Evolutionary conservation across 148 eudicot genomes (phyloP).

Genomic region (Fagopyrum tataricum): DNA sequence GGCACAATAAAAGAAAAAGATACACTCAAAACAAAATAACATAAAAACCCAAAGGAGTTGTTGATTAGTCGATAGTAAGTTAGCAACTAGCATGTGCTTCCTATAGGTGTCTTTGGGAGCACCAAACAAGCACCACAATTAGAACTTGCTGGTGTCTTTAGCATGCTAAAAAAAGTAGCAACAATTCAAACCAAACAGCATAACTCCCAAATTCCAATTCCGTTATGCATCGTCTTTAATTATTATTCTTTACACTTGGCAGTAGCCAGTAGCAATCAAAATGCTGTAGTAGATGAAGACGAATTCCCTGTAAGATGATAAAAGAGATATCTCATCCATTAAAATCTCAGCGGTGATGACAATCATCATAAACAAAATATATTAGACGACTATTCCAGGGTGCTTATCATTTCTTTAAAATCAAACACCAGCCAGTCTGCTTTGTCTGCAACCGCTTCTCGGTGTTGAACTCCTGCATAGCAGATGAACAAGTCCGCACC

Average conservation of each 20-base stretch:
- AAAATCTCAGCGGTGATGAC: neutral
- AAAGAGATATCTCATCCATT: neutral
- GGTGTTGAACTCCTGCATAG: constrained; percentile 82
- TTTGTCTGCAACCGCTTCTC: constrained; percentile 73
- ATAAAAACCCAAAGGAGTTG: too few relatives aligned
- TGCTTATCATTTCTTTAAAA: constrained; percentile 59
- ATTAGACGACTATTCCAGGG: constrained; percentile 34
- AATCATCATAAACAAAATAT: neutral
- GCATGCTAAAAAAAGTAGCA: too few relatives aligned
- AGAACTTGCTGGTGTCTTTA: too few relatives aligned
- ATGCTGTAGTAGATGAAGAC: neutral
- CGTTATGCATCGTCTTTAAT: neutral
- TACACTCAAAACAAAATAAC: too few relatives aligned
- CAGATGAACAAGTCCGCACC: constrained; percentile 92
- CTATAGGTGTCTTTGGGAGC: too few relatives aligned
- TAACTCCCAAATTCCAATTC: neutral
- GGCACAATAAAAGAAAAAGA: too few relatives aligned
- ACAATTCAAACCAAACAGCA: neutral
- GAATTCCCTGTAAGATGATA: neutral
- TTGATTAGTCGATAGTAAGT: too few relatives aligned
- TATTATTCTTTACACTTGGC: neutral
- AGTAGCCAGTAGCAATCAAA: neutral
- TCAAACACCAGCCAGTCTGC: constrained; percentile 90
- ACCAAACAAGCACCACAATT: neutral
- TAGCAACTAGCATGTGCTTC: too few relatives aligned